Base-by-base conservation (phyloP, 805 yeast species). In the Saccharomycopsis fodiens region DNA sequence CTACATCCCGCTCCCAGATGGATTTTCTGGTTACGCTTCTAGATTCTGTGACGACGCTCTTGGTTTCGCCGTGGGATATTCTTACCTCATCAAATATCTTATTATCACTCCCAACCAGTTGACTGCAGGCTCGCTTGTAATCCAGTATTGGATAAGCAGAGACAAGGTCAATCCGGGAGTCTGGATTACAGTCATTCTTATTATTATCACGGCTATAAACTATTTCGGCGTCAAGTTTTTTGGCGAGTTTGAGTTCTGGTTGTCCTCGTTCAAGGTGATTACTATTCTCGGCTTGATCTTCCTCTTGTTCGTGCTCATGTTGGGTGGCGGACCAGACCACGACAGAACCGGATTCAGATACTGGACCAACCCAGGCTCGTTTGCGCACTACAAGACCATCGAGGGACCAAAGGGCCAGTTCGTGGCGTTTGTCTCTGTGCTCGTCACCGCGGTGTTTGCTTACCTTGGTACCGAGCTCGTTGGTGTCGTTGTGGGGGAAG, bases 321-420 rank as follows among this genome's bases (percentile, higher is more conserved):
- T 79, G 46, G 95, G 95, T 49, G 95, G 93, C 45, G 85, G 79
- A 23, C 89, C 91, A 52, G 69, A 70, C 36, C 81, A 79, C 55
- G 87, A 82, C 55, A 72, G 91, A 61, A 63, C 75, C 29, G 91
- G 89, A 1, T 83, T 81, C 65, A 70, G 84, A 56, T 82, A 68
- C 59, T 82, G 86, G 85, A 60, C 69, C 37, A 57, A 75, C 50
- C 87, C 88, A 0, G 89, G 88, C 51, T 82, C 86, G 0, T 82
- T 71, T 54, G 67, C 57, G 40, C 62, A 66, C 49, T 66, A 58
- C 58, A 64, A 58, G 45, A 76, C 76, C 15, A 73, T 72, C 22
- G 58, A 47, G 4, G 77, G 76, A 2, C 47, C 67, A 15, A 60
- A 57, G 51, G 85, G 84, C 51, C 72, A 74, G 56, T 80, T 81